Evolutionary conservation across 2,329 filamentous ascomycete genomes (phyloP), one percentile per base, ranked within the genome.

Genomic region (Dryadomyces sulphureus): DNA sequence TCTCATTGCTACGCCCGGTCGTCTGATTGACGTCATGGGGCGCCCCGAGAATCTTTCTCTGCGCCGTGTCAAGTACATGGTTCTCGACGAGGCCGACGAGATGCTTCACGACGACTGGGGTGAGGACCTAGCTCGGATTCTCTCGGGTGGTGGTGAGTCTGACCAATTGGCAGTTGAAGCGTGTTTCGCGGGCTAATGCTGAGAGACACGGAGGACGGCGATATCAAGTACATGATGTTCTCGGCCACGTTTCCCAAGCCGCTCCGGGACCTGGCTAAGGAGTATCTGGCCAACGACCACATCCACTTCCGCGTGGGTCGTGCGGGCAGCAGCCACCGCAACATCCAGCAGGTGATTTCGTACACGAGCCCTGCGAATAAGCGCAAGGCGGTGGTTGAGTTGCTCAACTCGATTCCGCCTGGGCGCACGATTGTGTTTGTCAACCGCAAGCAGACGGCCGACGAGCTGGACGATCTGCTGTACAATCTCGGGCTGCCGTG

Each of bases 31-130:
- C 56, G 84, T 96, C 56, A 88, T 96, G 66, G 67, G 79, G 36
- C 77, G 81, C 27, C 76, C 79, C 0, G 62, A 79, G 16, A 57
- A 83, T 14, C 65, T 95, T 2, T 84, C 80, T 0, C 69, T 95
- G 44, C 71, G 72, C 20, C 84, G 90, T 36, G 72, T 95, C 50
- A 81, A 81, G 63, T 92, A 80, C 64, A 77, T 77, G 53, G 76
- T 96, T 52, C 80, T 98, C 51, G 92, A 96, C 49, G 92, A 98
- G 59, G 92, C 92, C 0, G 92, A 98, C 58, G 90, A 98, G 66
- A 81, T 98, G 71, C 73, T 98, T 0, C 70, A 81, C 0, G 59
- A 69, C 1, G 84, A 89, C 55, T 96, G 92, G 86, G 73, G 81
- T 35, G 71, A 78, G 0, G 79, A 89, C 4, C 72, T 96, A 49